A percentile compares a stretch with the other conserved stretches of the same genome.
Evolutionary conservation across 441 rosid genomes (phyloP).

Genomic region (Jatropha podagrica): DNA sequence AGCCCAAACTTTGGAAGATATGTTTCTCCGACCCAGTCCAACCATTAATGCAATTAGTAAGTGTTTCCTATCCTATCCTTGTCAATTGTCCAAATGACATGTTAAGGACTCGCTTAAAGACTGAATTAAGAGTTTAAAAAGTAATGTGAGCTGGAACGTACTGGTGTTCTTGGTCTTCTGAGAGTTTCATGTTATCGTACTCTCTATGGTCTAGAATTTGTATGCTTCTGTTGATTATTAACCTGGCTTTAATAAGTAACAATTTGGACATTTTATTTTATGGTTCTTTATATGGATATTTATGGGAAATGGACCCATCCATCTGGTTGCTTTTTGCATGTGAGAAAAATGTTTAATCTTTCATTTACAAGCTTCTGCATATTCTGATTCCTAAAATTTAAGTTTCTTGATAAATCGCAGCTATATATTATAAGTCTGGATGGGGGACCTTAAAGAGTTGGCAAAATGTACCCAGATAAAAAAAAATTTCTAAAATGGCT

Average conservation of each 20-base stretch:
- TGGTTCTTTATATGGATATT: neutral
- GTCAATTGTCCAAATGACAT: constrained; percentile 1
- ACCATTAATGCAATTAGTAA: constrained; percentile 31
- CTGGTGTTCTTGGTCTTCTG: neutral
- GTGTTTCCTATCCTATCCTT: constrained; percentile 24
- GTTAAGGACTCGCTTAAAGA: neutral
- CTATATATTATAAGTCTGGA: constrained; percentile 5
- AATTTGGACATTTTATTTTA: neutral
- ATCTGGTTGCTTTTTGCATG: neutral
- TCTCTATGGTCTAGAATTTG: neutral
- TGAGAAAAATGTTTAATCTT: neutral
- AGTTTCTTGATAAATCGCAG: neutral
- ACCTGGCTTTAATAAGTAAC: neutral
- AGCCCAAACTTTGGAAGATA: constrained; percentile 64
- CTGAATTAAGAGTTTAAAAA: neutral
- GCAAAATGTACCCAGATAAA: neutral
- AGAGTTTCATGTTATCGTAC: constrained; percentile 3
- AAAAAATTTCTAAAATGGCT: neutral
- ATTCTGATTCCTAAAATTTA: neutral
- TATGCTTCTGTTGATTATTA: neutral
- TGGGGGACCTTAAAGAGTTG: neutral
- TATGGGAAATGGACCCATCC: neutral
- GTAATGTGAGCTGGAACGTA: neutral
- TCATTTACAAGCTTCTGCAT: neutral
- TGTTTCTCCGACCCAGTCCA: constrained; percentile 57